Conservation (phyloP, 83 land plant genomes). For the Larix sibirica region DNA sequence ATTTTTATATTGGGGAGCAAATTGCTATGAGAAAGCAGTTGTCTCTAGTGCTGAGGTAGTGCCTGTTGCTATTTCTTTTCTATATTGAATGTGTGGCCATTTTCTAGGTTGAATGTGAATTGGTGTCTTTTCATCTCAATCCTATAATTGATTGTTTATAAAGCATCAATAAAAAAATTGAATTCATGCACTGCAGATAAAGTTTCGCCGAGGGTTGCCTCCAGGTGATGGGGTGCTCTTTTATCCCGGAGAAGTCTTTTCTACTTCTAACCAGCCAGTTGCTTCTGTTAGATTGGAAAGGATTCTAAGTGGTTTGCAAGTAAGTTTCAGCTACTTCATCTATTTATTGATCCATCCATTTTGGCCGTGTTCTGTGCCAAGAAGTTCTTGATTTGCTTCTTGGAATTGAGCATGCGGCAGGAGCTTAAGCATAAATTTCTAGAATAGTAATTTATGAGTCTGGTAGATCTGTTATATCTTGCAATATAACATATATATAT, state of each 20-base stretch:
- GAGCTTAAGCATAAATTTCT: not conserved
- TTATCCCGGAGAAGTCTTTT: conserved; percentile 97
- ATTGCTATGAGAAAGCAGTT: conserved; percentile 92
- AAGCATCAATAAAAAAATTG: not conserved
- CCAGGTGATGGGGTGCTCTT: conserved; percentile 97
- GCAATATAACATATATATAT: not conserved
- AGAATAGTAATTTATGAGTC: not conserved
- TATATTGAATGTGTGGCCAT: not conserved
- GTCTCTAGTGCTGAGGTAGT: conserved; percentile 89
- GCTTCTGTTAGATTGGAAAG: conserved; percentile 92
- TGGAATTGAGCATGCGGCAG: not conserved
- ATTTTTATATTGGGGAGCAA: conserved; percentile 97
- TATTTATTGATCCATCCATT: not conserved
- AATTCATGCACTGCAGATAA: conserved; percentile 55
- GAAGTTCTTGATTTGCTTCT: not conserved
- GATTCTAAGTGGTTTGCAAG: conserved; percentile 97
- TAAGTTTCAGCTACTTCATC: conserved; percentile 16
- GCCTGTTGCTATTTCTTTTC: not conserved
- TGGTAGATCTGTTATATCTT: too few relatives aligned
- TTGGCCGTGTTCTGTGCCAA: too few relatives aligned
- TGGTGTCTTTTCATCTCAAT: not conserved
- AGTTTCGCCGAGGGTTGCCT: conserved; percentile 92
- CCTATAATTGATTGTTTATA: not conserved
- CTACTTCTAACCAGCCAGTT: conserved; percentile 75
- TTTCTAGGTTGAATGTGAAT: not conserved